Conservation (phyloP, 2,329 filamentous ascomycete species). For the Monilinia laxa region DNA sequence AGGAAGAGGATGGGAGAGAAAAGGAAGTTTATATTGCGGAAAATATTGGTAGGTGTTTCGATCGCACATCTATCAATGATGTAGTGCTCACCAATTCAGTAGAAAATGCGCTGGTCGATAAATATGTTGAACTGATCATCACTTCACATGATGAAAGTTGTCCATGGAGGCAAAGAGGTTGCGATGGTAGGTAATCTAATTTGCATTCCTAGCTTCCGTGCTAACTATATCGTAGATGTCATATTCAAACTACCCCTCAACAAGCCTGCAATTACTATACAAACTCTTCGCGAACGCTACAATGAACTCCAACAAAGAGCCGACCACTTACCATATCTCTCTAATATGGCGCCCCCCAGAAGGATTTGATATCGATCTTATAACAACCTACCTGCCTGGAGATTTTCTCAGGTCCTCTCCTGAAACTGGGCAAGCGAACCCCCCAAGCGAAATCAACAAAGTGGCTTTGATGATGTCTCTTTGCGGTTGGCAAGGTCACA, state of each 20-base stretch:
- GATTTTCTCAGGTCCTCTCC: slow-evolving; percentile 46
- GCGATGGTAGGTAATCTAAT: slow-evolving; percentile 62
- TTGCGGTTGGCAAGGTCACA: slow-evolving; percentile 68
- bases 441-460: slow-evolving; percentile 48
- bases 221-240: slow-evolving; percentile 47
- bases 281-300: slow-evolving; percentile 62
- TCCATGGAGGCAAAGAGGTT: slow-evolving; percentile 83
- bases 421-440: not conserved
- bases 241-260: slow-evolving; percentile 63
- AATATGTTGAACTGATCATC: slow-evolving; percentile 71
- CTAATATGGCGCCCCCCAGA: slow-evolving; percentile 56
- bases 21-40: slow-evolving; percentile 55
- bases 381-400: slow-evolving; percentile 51
- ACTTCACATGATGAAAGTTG: slow-evolving; percentile 78
- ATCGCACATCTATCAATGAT: slow-evolving; percentile 25
- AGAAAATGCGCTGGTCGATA: slow-evolving; percentile 69
- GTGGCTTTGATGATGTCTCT: slow-evolving; percentile 68
- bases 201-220: slow-evolving; percentile 31
- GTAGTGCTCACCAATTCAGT: slow-evolving; percentile 32
- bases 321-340: slow-evolving; percentile 59
- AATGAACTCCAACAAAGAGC: slow-evolving; percentile 56
- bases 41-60: slow-evolving; percentile 53
- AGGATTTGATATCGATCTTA: slow-evolving; percentile 50
- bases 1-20: slow-evolving; percentile 57
- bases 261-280: slow-evolving; percentile 58